Percentiles rank a stretch among this genome's conserved stretches.
Evolutionary conservation across 2,329 filamentous ascomycete species (phyloP).

Genomic region (Nigrospora sphaerica): DNA sequence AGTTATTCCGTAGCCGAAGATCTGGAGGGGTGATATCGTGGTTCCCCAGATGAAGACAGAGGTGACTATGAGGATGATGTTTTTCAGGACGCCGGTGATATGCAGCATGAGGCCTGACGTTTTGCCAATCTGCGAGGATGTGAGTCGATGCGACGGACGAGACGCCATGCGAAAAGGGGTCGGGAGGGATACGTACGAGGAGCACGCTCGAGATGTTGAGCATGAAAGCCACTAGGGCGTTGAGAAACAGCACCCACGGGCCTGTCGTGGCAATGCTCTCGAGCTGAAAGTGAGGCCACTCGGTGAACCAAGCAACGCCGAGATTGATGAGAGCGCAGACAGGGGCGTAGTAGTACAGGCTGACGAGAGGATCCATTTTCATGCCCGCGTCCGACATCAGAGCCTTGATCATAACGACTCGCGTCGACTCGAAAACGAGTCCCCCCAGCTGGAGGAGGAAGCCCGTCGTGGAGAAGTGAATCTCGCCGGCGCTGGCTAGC

Average conservation of each 20-base stretch:
- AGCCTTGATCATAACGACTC: conserved; percentile 79
- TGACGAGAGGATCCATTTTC: conserved; percentile 85
- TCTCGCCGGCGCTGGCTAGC: conserved; percentile 54
- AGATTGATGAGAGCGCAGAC: conserved; percentile 79
- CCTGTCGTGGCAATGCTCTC: conserved; percentile 64
- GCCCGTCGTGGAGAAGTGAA: conserved; percentile 59
- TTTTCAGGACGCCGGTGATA: conserved; percentile 79
- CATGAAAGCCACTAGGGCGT: conserved; percentile 72
- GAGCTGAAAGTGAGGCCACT: conserved; percentile 10
- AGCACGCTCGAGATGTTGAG: conserved; percentile 83
- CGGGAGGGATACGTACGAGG: conserved; percentile 49
- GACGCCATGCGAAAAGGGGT: background rate
- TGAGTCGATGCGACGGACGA: background rate
- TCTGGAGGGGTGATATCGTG: conserved; percentile 62
- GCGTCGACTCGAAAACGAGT: conserved; percentile 73
- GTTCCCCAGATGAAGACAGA: conserved; percentile 76
- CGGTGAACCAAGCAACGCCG: conserved; percentile 33
- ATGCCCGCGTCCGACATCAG: conserved; percentile 68
- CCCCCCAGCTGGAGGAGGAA: conserved; percentile 67
- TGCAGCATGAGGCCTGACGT: conserved; percentile 83
- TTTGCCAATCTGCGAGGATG: conserved; percentile 63
- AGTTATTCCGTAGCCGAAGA: conserved; percentile 71
- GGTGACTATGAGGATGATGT: conserved; percentile 71
- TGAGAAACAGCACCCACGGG: conserved; percentile 57
- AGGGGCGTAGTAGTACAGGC: conserved; percentile 84